phyloP scores from a whole-genome alignment of 2,329 filamentous ascomycete genomes.

The Diplodia scrobiculata region DNA sequence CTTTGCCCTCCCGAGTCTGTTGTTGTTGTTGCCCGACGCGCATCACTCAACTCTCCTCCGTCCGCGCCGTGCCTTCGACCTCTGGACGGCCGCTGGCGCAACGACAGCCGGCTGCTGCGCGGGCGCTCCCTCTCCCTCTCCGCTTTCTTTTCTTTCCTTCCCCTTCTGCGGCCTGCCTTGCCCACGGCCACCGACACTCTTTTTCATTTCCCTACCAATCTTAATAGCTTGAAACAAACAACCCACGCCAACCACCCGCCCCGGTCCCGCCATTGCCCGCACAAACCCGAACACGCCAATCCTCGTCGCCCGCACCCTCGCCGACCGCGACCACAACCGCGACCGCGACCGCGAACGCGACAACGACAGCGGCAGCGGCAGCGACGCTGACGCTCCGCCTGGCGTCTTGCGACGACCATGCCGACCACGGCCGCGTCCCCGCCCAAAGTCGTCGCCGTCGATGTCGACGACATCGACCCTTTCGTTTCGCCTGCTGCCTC shows the following conservation, averaged over 20 bases:
- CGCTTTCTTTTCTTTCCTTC: slow-evolving; percentile 7
- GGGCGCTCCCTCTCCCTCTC: slow-evolving; percentile 1
- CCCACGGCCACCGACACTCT: slow-evolving; percentile 23
- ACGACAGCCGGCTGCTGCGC: slow-evolving; percentile 15
- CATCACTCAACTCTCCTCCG: background rate
- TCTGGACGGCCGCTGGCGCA: slow-evolving; percentile 3
- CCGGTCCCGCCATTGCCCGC: background rate
- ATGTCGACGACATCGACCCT: slow-evolving; percentile 48
- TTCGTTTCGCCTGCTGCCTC: slow-evolving; percentile 45
- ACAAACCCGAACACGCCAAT: slow-evolving; percentile 10
- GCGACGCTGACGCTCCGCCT: slow-evolving; percentile 12
- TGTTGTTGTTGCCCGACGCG: slow-evolving; percentile 18
- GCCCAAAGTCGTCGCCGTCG: slow-evolving; percentile 47
- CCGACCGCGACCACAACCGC: background rate
- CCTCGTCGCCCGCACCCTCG: slow-evolving; percentile 6
- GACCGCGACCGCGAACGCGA: background rate
- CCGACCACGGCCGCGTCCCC: slow-evolving; percentile 48
- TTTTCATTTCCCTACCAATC: slow-evolving; percentile 25
- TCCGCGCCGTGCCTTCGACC: background rate
- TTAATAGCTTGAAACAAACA: slow-evolving; percentile 29
- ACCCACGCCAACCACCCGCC: slow-evolving; percentile 18
- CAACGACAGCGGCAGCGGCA: background rate
- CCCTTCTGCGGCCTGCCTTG: slow-evolving; percentile 19
- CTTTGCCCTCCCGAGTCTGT: background rate
- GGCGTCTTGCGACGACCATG: slow-evolving; percentile 38